Conservation (phyloP, 2,329 filamentous ascomycete genomes). For the Mycosphaerella sp. region DNA sequence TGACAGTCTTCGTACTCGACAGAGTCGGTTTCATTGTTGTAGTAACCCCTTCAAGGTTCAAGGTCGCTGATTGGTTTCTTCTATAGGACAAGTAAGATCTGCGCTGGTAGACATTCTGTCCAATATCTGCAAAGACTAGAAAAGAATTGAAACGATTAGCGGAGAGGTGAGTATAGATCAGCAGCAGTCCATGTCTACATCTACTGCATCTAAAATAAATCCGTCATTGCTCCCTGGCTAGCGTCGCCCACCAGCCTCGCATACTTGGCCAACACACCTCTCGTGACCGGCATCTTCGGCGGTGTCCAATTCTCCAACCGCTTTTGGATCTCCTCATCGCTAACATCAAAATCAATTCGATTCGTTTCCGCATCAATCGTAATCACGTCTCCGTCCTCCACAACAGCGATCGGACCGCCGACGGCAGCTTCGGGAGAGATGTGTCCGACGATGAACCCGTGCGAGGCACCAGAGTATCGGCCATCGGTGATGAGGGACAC, state of each 20-base stretch:
- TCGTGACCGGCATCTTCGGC: conserved; percentile 65
- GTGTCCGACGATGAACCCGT: conserved; percentile 91
- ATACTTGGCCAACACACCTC: conserved; percentile 87
- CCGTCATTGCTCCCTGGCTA: conserved; percentile 83
- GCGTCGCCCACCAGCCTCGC: conserved; percentile 81
- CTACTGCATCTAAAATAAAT: conserved; percentile 48
- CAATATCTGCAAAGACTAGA: not conserved
- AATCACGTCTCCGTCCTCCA: conserved; percentile 71
- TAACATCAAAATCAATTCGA: conserved; percentile 62
- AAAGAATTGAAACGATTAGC: too few species aligned
- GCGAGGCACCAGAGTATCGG: conserved; percentile 77
- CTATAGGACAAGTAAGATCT: too few species aligned
- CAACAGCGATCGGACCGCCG: conserved; percentile 80
- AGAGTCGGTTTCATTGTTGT: too few species aligned
- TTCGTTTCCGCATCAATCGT: conserved; percentile 82
- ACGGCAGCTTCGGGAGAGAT: conserved; percentile 85
- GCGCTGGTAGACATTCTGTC: too few species aligned
- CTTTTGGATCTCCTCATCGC: conserved; percentile 61
- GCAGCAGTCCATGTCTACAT: not conserved
- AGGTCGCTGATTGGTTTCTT: too few species aligned
- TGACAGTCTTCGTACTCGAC: too few species aligned
- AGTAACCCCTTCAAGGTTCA: too few species aligned
- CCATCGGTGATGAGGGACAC: conserved; percentile 90
- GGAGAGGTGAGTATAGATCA: too few species aligned
- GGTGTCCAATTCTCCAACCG: conserved; percentile 62